Percentiles rank a stretch among this genome's conserved stretches.
Conservation (phyloP, 148 eudicot species). For the Fagopyrum homotropicum region DNA sequence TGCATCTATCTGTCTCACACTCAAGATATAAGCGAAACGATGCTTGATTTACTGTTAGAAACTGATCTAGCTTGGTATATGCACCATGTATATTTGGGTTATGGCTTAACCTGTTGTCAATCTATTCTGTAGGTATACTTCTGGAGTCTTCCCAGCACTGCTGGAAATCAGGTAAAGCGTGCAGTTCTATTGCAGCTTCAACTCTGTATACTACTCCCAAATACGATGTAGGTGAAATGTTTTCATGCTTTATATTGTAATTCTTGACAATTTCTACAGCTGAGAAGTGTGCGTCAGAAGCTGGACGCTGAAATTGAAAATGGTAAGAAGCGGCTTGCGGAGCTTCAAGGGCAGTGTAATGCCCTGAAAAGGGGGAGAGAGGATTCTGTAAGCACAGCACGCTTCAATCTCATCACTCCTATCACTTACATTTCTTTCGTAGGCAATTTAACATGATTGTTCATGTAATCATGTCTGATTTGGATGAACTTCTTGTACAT, state of each 20-base stretch:
- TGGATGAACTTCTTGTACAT: conserved; percentile 10
- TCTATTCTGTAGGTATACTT: conserved; percentile 65
- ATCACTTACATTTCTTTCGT: background rate
- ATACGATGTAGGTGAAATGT: background rate
- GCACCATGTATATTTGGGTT: background rate
- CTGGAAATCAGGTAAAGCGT: conserved; percentile 86
- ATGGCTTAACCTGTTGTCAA: background rate
- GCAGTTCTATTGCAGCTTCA: background rate
- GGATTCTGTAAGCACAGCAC: conserved; percentile 58
- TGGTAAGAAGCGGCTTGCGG: conserved; percentile 58
- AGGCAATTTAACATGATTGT: background rate
- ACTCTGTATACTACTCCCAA: background rate
- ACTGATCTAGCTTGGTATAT: background rate
- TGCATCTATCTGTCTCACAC: conserved; percentile 16
- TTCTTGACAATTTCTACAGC: conserved; percentile 36
- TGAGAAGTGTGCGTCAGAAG: conserved; percentile 60
- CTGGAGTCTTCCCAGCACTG: conserved; percentile 99
- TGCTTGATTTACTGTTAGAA: background rate
- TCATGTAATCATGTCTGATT: conserved; percentile 11
- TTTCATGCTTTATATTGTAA: conserved; percentile 1
- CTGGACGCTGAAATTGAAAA: conserved; percentile 70
- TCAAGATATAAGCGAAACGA: background rate
- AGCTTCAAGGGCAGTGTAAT: conserved; percentile 58
- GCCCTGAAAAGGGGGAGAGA: conserved; percentile 83
- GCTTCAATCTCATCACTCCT: conserved; percentile 2